These are phyloP conservation scores for Amaranthus palmeri DNA, from an alignment of 148 eudicot genomes.

Conservation along the genomic window DNA sequence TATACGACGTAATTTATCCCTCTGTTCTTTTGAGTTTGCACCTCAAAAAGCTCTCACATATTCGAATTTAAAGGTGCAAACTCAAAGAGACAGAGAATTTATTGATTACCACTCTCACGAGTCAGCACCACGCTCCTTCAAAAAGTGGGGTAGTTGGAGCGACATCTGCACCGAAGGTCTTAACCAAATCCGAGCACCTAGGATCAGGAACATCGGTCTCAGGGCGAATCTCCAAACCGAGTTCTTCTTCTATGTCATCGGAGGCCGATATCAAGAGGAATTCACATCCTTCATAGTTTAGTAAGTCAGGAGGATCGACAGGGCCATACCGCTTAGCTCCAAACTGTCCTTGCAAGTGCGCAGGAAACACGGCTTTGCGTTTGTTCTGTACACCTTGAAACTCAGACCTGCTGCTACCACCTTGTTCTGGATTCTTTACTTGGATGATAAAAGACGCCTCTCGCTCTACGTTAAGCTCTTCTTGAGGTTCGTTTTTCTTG, in stretches of 20 bases:
- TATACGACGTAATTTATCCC: too few relatives aligned
- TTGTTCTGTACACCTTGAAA: conserved; percentile 55
- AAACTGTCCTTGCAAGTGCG: conserved; percentile 51
- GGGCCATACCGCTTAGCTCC: conserved; percentile 38
- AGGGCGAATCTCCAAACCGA: conserved; percentile 51
- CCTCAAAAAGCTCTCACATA: too few relatives aligned
- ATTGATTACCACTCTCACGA: too few relatives aligned
- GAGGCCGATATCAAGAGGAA: conserved; percentile 62
- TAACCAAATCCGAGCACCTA: conserved; percentile 58
- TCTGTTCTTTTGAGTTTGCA: too few relatives aligned
- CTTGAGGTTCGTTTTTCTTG: conserved; percentile 38
- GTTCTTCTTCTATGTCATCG: conserved; percentile 13
- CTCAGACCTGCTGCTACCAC: conserved; percentile 12
- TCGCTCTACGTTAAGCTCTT: conserved; percentile 39
- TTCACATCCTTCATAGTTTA: conserved; percentile 88
- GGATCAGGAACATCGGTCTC: conserved; percentile 27
- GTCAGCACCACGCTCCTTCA: conserved; percentile 50
- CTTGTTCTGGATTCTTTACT: conserved; percentile 58
- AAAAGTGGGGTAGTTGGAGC: conserved; percentile 46
- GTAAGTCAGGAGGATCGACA: conserved; percentile 70
- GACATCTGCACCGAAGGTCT: conserved; percentile 52
- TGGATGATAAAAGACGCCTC: conserved; percentile 72
- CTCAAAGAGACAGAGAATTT: too few relatives aligned
- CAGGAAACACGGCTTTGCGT: conserved; percentile 64
- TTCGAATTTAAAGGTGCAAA: too few relatives aligned